phyloP scores from a whole-genome alignment of 2,329 filamentous ascomycete genomes.

The Fusarium keratoplasticum region DNA sequence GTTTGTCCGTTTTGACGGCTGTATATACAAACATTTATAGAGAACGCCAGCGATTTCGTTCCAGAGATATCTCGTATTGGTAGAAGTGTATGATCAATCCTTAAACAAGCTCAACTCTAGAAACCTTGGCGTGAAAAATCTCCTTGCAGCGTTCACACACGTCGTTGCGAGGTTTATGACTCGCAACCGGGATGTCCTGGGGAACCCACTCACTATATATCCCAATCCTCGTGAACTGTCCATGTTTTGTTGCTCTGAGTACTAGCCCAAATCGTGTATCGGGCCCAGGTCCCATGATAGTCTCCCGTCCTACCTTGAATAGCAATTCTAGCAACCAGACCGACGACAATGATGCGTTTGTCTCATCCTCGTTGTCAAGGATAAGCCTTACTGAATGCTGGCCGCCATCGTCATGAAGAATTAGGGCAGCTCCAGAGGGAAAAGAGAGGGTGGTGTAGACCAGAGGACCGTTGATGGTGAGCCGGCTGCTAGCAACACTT shows the following conservation, averaged over 20 bases:
- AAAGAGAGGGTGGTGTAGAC: not conserved
- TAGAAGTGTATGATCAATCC: not conserved
- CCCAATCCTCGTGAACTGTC: not conserved
- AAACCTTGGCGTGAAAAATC: not conserved
- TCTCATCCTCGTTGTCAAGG: not conserved
- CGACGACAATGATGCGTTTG: not conserved
- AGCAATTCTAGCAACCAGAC: not conserved
- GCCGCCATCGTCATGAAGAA: not conserved
- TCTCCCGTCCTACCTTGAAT: accelerated
- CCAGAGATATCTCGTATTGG: not conserved
- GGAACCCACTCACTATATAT: not conserved
- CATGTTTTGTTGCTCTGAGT: not conserved
- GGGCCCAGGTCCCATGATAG: not conserved
- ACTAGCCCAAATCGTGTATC: not conserved
- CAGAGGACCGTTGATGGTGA: not conserved
- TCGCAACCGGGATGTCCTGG: not conserved
- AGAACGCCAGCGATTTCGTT: not conserved
- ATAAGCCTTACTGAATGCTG: not conserved
- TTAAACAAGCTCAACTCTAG: not conserved
- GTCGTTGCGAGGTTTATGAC: not conserved
- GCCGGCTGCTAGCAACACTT: not conserved
- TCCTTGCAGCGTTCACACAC: not conserved
- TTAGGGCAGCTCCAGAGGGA: not conserved
- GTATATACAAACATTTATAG: not conserved
- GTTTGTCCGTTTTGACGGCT: not conserved